Evolutionary conservation across 495 filamentous ascomycete genomes (phyloP).

Genomic region (Xylaria acuta): DNA sequence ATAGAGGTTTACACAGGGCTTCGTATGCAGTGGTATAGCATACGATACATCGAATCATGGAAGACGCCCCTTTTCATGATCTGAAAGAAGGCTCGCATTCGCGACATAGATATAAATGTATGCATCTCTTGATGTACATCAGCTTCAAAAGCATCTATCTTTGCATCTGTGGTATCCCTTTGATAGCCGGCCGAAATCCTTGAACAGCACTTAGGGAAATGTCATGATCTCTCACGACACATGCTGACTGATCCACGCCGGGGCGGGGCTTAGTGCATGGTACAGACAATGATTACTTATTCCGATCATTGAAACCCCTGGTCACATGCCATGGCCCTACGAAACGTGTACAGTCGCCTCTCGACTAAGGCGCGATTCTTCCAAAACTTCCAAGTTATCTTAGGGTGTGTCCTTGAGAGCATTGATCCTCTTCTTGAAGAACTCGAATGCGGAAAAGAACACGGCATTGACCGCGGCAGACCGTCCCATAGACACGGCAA

Average conservation of each 20-base stretch:
- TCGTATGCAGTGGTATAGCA: constrained; percentile 7
- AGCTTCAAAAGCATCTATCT: constrained; percentile 6
- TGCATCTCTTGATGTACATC: constrained; percentile 24
- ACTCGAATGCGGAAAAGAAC: constrained; percentile 81
- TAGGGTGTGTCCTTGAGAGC: constrained; percentile 50
- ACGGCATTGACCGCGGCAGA: constrained; percentile 77
- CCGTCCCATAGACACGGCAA: constrained; percentile 79
- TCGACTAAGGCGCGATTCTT: background rate
- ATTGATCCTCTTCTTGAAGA: constrained; percentile 75
- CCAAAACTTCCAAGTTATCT: background rate
- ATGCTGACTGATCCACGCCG: background rate
- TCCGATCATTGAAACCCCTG: constrained; percentile 14
- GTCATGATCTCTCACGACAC: constrained; percentile 8
- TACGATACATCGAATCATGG: constrained; percentile 7
- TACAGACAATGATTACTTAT: constrained; percentile 15
- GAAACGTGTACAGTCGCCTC: background rate
- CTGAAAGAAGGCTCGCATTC: background rate
- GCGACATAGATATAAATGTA: constrained; percentile 22
- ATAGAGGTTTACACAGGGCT: constrained; percentile 27
- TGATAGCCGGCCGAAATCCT: constrained; percentile 1
- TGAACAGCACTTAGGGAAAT: constrained; percentile 6
- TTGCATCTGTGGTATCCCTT: constrained; percentile 14
- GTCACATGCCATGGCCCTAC: constrained; percentile 19
- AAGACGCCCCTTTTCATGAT: background rate
- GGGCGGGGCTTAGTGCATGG: background rate